These are phyloP conservation scores for Dryadomyces quercus-mongolicae DNA, from an alignment of 2,329 filamentous ascomycete genomes.

Conservation along the genomic window DNA sequence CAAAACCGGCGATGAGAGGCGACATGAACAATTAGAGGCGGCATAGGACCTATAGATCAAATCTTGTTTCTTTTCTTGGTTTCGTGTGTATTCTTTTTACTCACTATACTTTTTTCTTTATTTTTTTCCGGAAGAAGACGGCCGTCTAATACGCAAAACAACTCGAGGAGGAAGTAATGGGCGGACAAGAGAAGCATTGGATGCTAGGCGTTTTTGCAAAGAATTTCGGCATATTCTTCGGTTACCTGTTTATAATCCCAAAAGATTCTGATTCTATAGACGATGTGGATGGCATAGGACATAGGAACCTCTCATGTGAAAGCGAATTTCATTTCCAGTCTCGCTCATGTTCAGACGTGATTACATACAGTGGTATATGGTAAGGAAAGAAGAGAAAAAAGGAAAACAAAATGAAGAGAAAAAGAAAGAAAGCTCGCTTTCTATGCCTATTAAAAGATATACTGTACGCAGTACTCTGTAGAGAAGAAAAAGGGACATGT, in stretches of 20 bases:
- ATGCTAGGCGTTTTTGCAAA: not conserved
- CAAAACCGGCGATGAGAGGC: too few species aligned
- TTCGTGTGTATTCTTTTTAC: not conserved
- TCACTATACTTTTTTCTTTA: not conserved
- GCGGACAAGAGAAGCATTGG: not conserved
- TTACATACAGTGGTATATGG: not conserved
- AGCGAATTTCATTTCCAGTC: too few species aligned
- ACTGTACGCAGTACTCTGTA: too few species aligned
- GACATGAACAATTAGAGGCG: not conserved
- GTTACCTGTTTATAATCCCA: not conserved
- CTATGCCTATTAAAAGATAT: not conserved
- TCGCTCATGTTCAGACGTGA: not conserved
- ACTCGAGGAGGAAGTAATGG: not conserved
- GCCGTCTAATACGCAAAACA: not conserved
- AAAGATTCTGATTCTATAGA: not conserved
- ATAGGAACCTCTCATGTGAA: not conserved
- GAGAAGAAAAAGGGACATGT: too few species aligned
- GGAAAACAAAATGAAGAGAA: not conserved
- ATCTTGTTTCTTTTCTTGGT: not conserved
- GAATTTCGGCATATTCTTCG: not conserved
- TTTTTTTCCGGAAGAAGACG: not conserved
- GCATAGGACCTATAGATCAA: not conserved
- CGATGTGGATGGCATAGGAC: not conserved
- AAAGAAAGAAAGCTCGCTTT: not conserved
- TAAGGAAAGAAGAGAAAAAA: not conserved